A percentile compares a stretch with the other conserved stretches of the same genome.
Evolutionary conservation across 148 eudicot species (phyloP).

Genomic region (Linanthus parryae): DNA sequence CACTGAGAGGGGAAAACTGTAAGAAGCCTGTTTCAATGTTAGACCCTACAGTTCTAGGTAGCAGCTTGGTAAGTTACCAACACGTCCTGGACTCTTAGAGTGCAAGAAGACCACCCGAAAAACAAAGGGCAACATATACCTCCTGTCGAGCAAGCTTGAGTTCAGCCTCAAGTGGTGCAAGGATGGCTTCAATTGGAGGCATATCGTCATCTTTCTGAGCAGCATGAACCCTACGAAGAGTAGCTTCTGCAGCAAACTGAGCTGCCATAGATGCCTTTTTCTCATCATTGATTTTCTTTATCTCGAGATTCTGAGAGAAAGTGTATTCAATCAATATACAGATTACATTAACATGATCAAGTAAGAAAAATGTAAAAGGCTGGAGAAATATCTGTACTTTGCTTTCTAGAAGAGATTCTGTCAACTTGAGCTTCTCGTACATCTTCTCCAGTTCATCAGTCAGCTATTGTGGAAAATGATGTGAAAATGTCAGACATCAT

Average conservation of each 20-base stretch:
- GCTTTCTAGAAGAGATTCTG: constrained; percentile 70
- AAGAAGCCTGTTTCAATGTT: too few species aligned
- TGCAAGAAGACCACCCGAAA: too few species aligned
- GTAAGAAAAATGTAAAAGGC: too few species aligned
- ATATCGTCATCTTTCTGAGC: constrained; percentile 83
- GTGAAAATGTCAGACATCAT: constrained; percentile 7
- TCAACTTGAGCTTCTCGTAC: constrained; percentile 64
- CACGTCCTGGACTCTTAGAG: too few species aligned
- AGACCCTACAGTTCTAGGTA: too few species aligned
- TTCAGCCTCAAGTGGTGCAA: constrained; percentile 79
- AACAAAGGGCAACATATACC: constrained; percentile 33
- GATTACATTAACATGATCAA: too few species aligned
- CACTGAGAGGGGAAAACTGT: too few species aligned
- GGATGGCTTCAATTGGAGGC: constrained; percentile 87
- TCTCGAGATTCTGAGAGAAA: constrained; percentile 62
- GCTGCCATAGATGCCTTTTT: constrained; percentile 87
- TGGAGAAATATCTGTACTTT: constrained; percentile 25
- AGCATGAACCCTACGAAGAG: constrained; percentile 82
- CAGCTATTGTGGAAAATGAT: constrained; percentile 29
- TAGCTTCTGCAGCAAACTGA: constrained; percentile 86
- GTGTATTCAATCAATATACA: background rate
- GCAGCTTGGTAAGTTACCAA: too few species aligned
- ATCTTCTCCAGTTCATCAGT: constrained; percentile 62
- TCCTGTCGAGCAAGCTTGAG: constrained; percentile 76
- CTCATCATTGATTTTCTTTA: constrained; percentile 76